These are phyloP conservation scores for Colletotrichum tropicicola DNA, from an alignment of 2,329 filamentous ascomycete species.

Conservation along the genomic window DNA sequence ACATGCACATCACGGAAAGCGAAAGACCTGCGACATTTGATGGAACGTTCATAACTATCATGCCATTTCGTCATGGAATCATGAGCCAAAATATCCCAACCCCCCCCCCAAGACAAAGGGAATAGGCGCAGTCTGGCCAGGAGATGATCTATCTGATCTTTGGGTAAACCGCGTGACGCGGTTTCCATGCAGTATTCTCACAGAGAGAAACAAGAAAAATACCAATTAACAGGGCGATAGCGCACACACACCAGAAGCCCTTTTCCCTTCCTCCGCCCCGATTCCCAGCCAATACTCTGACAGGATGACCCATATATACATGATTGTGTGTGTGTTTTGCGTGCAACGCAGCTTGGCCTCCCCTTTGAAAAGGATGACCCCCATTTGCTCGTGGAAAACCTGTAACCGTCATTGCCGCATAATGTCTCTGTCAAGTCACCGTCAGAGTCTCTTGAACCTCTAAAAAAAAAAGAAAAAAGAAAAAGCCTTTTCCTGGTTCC, in stretches of 20 bases:
- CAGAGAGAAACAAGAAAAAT: conserved; percentile 1
- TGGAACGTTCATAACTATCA: conserved; percentile 32
- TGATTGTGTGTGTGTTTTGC: conserved; percentile 8
- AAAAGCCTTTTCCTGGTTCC: not conserved
- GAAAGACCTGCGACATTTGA: not conserved
- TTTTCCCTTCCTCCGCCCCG: conserved; percentile 18
- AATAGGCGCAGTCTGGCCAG: conserved; percentile 30
- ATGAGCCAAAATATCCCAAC: conserved; percentile 32
- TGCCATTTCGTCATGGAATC: conserved; percentile 35
- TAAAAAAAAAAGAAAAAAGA: not conserved
- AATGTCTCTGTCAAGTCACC: conserved; percentile 1
- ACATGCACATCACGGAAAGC: not conserved
- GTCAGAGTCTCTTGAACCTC: not conserved
- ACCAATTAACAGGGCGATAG: conserved; percentile 2
- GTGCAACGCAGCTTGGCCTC: conserved; percentile 1
- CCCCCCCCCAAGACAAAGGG: conserved; percentile 23
- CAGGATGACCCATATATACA: conserved; percentile 30
- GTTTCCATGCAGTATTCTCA: conserved; percentile 26
- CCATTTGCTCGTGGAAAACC: not conserved
- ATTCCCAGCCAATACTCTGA: conserved; percentile 26
- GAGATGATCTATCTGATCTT: conserved; percentile 32
- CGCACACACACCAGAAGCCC: conserved; percentile 5
- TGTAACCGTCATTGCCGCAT: conserved; percentile 4
- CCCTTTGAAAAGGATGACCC: no score
- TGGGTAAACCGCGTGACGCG: conserved; percentile 18